A percentile compares a stretch with the other conserved stretches of the same genome.
phyloP scores from a whole-genome alignment of 345 rosid genomes.

The Euphorbia tirucalli region DNA sequence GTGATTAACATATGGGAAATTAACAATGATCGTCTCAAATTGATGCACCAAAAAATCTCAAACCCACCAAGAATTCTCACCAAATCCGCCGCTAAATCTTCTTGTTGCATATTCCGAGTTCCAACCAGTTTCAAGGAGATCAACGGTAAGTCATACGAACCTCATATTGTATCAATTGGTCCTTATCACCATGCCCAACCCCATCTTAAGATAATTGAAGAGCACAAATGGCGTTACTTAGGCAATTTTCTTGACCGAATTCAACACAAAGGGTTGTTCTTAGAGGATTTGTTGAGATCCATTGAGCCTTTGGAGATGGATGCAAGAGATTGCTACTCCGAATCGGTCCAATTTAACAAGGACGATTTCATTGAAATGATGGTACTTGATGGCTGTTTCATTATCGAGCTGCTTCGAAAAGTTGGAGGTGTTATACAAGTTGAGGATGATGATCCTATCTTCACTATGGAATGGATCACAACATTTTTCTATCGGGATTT shows the following conservation, averaged over 20 bases:
- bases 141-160: constrained; percentile 59
- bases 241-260: constrained; percentile 44
- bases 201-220: constrained; percentile 59
- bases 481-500: constrained; percentile 70
- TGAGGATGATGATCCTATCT: constrained; percentile 61
- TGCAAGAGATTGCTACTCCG: constrained; percentile 70
- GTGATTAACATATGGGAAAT: constrained; percentile 27
- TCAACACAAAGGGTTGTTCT: constrained; percentile 15
- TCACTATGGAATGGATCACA: constrained; percentile 69
- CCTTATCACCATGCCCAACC: constrained; percentile 59
- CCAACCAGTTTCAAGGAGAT: constrained; percentile 43
- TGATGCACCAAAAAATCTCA: constrained; percentile 42
- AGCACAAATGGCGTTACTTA: constrained; percentile 77
- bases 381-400: constrained; percentile 67
- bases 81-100: constrained; percentile 33
- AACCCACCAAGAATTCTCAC: constrained; percentile 41
- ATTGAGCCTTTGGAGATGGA: constrained; percentile 38
- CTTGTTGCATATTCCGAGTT: constrained; percentile 52
- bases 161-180: constrained; percentile 69
- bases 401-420: constrained; percentile 63
- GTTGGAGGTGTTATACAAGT: constrained; percentile 33
- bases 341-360: constrained; percentile 34
- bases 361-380: constrained; percentile 63
- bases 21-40: constrained; percentile 29
- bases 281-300: constrained; percentile 47